Evolutionary conservation across 257 asterid species (phyloP).

Genomic region (Linderniella brevidens): DNA sequence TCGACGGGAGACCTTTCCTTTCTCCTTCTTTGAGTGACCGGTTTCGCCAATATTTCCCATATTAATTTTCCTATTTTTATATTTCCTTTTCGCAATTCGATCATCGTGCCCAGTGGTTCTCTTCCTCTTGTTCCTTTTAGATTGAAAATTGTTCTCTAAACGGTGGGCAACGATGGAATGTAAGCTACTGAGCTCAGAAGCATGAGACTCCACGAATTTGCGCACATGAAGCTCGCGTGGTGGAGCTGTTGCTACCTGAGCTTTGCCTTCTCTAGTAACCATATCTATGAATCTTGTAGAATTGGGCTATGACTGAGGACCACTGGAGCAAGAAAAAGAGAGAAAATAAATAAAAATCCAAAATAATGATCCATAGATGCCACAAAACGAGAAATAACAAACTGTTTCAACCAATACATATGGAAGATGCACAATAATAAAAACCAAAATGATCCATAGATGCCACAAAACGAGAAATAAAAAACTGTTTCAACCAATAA

Average conservation of each 20-base stretch:
- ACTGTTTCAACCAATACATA: no score
- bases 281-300: conserved; percentile 9
- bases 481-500: no score
- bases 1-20: conserved; percentile 37
- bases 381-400: no score
- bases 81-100: conserved; percentile 28
- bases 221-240: conserved; percentile 56
- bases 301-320: no score
- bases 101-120: conserved; percentile 67
- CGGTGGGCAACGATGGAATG: conserved; percentile 49
- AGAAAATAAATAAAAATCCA: no score
- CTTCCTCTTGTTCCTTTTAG: conserved; percentile 60
- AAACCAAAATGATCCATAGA: no score
- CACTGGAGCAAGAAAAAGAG: no score
- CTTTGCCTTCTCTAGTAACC: conserved; percentile 22
- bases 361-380: no score
- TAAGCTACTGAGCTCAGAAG: conserved; percentile 55
- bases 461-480: no score
- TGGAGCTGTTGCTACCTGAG: conserved; percentile 23
- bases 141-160: conserved; percentile 40
- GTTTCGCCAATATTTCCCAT: conserved; percentile 8
- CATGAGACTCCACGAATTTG: conserved; percentile 67
- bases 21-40: conserved; percentile 16
- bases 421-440: no score
- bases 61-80: conserved; percentile 27